Conservation (phyloP, 257 asterid species). For the Cruciata laevipes region DNA sequence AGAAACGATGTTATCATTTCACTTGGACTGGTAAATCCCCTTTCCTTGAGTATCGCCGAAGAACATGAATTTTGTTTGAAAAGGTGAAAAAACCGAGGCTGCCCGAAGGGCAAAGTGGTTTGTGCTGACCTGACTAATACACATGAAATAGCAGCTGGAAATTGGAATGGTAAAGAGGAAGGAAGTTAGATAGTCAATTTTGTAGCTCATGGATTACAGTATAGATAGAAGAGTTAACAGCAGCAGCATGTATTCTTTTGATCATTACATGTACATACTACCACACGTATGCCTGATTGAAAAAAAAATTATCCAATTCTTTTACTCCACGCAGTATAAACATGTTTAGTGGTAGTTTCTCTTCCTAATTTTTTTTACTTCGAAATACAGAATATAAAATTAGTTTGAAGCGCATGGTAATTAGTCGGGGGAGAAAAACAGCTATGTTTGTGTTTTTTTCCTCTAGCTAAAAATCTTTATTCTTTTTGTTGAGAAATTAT, state of each 20-base stretch:
- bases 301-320: constrained; percentile 14
- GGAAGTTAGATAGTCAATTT: constrained; percentile 16
- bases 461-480: no score
- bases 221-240: neutral
- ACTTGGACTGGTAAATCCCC: constrained; percentile 5
- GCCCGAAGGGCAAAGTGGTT: neutral
- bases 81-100: neutral
- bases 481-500: no score
- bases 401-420: no score
- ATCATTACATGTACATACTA: constrained; percentile 8
- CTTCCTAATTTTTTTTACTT: no score
- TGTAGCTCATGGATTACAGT: constrained; percentile 22
- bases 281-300: neutral
- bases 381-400: no score
- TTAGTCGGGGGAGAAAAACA: no score
- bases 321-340: neutral
- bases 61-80: neutral
- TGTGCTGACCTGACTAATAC: constrained; percentile 31
- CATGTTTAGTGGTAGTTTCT: no score
- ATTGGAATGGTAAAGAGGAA: constrained; percentile 16
- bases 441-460: no score
- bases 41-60: neutral
- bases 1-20: constrained; percentile 6
- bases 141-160: constrained; percentile 13
- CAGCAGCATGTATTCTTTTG: constrained; percentile 12